Evolutionary conservation across 2,329 filamentous ascomycete species (phyloP).

Genomic region (Aureobasidium vineae): DNA sequence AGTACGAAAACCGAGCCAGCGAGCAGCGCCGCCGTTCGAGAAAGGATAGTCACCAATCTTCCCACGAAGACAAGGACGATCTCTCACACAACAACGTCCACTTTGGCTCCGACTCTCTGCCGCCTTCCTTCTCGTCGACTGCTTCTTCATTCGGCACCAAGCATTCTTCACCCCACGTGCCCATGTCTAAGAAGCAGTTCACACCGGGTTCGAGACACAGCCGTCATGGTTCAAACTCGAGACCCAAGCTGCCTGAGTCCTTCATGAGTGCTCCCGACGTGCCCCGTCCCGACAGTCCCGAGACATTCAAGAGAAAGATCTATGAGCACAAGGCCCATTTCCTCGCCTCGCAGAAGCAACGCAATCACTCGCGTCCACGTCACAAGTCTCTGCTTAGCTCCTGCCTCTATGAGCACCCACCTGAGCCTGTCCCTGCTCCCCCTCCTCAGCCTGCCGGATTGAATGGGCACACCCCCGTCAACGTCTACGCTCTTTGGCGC

Average conservation of each 20-base stretch:
- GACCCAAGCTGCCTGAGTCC: constrained; percentile 1
- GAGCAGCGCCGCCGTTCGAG: not conserved
- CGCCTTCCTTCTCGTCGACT: constrained; percentile 3
- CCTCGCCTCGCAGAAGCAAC: constrained; percentile 12
- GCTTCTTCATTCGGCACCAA: not conserved
- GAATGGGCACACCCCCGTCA: not conserved
- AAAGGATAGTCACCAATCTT: constrained; percentile 4
- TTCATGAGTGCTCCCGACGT: constrained; percentile 16
- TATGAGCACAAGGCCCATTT: constrained; percentile 17
- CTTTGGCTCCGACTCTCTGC: constrained; percentile 2
- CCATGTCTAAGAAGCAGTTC: constrained; percentile 16
- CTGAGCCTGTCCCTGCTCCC: not conserved
- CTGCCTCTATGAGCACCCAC: not conserved
- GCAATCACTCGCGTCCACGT: not conserved
- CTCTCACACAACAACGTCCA: constrained; percentile 12
- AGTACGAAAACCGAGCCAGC: not conserved
- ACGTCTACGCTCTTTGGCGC: constrained; percentile 6
- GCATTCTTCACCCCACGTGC: not conserved
- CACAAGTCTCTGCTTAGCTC: constrained; percentile 17
- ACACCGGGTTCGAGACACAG: constrained; percentile 5
- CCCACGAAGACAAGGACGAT: constrained; percentile 5
- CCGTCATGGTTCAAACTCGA: constrained; percentile 3
- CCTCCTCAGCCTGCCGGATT: not conserved
- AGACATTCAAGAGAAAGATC: constrained; percentile 15
- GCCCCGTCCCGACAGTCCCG: constrained; percentile 9